Evolutionary conservation across 495 filamentous ascomycete species (phyloP), one percentile per base, ranked within the genome.

Genomic region (Talaromyces adpressus): DNA sequence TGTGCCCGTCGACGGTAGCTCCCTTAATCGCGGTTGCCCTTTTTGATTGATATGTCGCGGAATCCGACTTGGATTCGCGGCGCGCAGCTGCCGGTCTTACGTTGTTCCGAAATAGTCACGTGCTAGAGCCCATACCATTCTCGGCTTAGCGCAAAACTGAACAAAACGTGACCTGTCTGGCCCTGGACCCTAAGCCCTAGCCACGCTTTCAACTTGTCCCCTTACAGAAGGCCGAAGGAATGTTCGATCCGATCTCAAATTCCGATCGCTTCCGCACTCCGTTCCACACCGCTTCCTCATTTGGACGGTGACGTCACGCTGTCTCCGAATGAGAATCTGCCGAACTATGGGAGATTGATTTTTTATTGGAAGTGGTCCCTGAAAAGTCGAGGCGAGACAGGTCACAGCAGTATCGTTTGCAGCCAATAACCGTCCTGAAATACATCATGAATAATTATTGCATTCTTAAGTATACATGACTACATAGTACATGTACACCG

Each of bases 131-230:
- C 14, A 36, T 11, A 11, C 56, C 30, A 34, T 9, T 23, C 8
- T 32, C 5, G 11, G 56, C 4, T 12, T 58, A 58, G 56, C 29
- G 30, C 29, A 20, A 20, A 34, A 20, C 5, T 20, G 0, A 8
- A 8, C 1, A 2, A 25, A 18, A 36, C 56, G 56, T 58, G 56
- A 58, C 30, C 14, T 9, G 12, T 20, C 6, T 6, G 16, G 45
- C 45, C 45, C 45, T 49, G 8, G 9, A 11, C 56, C 56, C 56
- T 58, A 58, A 58, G 29, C 56, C 56, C 56, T 58, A 58, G 30
- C 56, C 56, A 25, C 23, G 36, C 6, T 8, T 8, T 36, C 51
- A n/a, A n/a, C 18, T 20, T 20, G 6, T 49, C 11, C 29, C 18
- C 45, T 8, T 49, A 18, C 18, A 49, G 45, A 49, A n/a, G 16